Evolutionary conservation across 1,139 yeast species (phyloP), one percentile per base, ranked within the genome.

Genomic region (Saccharomycopsis hybrid): DNA sequence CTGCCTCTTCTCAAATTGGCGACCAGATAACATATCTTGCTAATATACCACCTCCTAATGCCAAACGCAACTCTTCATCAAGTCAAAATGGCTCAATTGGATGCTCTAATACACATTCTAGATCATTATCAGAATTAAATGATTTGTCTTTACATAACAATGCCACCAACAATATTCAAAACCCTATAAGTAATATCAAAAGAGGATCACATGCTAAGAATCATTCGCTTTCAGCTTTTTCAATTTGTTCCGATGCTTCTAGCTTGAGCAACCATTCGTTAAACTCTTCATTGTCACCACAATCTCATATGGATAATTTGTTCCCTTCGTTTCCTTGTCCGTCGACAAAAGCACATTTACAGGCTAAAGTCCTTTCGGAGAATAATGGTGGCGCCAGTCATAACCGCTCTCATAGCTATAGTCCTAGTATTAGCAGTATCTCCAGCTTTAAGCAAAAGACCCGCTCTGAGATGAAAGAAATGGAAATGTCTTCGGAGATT

Each of bases 401-500:
- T 28, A 28, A 18, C 8, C 33, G 43, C n/a, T 29, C 25, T n/a
- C 50, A 47, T 31, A 42, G 47, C 29, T 47, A 47, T 30, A 47
- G 24, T 28, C 47, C 50, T n/a, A 45, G 49, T 27, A 46, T 41
- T 32, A 45, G 52, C 29, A 41, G 46, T 27, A 43, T 45, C 31
- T 35, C 46, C 4, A 33, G 42, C 3, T 3, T 24, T n/a, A 13
- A 13, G 13, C 29, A 41, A 18, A 47, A 43, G 31, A 25, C 44
- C 11, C 42, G 39, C 13, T 24, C 40, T 3, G 53, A 51, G 30
- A 39, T 51, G 50, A 46, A 32, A 13, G 53, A 52, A 37, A 43
- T 51, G 18, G 55, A 52, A 37, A 40, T 52, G 47, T 33, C 46
- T 4, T 30, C 47, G 9, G 51, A 50, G 27, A 43, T 52, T 18